Evolutionary conservation across 139 green algal genomes (phyloP).

Genomic region (Chlorella sp.): DNA sequence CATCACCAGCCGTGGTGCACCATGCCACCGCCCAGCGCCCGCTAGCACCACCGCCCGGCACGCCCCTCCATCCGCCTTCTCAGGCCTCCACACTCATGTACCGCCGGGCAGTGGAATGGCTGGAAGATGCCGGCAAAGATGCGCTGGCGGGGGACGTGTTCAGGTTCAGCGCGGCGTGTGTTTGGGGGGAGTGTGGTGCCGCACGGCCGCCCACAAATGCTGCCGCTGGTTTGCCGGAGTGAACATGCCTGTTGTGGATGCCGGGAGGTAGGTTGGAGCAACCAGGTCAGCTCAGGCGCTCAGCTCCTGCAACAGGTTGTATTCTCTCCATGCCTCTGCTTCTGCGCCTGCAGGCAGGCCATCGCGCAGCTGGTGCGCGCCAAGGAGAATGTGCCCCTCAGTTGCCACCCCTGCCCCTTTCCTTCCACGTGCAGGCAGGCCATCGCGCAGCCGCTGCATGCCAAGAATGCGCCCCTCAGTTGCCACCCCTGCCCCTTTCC

Average conservation of each 20-base stretch:
- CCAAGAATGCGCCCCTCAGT: neutral
- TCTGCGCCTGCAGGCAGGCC: constrained; percentile 32
- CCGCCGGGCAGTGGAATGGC: constrained; percentile 45
- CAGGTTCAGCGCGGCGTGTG: constrained; percentile 16
- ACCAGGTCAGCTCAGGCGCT: no score
- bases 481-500: neutral
- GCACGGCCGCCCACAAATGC: no score
- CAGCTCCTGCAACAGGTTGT: no score
- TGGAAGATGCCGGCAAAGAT: constrained; percentile 67
- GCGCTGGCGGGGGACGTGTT: constrained; percentile 56
- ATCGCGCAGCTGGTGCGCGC: constrained; percentile 41
- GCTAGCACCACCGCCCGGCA: no score
- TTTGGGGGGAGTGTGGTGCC: no score
- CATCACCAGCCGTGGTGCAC: neutral
- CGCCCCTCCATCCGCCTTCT: neutral
- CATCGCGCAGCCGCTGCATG: neutral
- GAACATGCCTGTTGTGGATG: no score
- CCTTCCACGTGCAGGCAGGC: constrained; percentile 50
- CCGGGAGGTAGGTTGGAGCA: no score
- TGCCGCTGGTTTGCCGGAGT: no score
- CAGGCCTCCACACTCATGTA: constrained; percentile 36
- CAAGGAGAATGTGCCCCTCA: constrained; percentile 52
- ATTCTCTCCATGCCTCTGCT: no score
- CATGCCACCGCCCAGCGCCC: neutral
- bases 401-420: constrained; percentile 63